Base-by-base conservation (phyloP, 1,284 basidiomycete genomes). In the Inonotus hispidus region DNA sequence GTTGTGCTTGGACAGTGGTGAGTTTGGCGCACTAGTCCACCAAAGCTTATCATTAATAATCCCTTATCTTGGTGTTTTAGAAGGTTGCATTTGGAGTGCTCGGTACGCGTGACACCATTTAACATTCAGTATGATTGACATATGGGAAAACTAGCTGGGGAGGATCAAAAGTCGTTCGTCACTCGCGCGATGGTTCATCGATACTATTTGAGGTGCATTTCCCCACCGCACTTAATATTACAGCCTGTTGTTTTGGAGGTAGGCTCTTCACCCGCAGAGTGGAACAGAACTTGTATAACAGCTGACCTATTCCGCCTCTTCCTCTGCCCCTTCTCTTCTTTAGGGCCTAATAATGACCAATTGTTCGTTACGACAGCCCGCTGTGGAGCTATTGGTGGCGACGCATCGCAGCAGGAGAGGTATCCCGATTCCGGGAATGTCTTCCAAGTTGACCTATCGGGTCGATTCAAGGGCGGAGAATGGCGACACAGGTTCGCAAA, bases 211-310 rank as follows among this genome's bases (percentile, higher is more conserved):
- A 83, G 66, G 74, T 88, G 43, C 53, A 74, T 45, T 82, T 88
- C 65, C 84, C 85, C 32, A 82, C 77, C 16, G 86, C 76, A 3
- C 71, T 82, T 59, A 81, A 84, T 60, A 74, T 88, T 38, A 88
- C 85, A 7, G 78, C 85, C 11, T 88, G 85, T 65, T 84, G 82
- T 65, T 88, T 88, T 69, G 87, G 85, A 71, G 86, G 85, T 83
- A 66, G 68, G 64, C 32, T 46, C 37, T 41, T 49, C 32, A 6
- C 45, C 19, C 13, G 23, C 32, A 32, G 19, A 29, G 13, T n/a
- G 29, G 29, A 35, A 35, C n/a, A 13, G 29, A 52, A n/a, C 14
- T 14, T 13, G 35, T 2, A 52, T 35, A 16, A 13, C 13, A n/a
- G 32, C 50, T 32, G 27, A 32, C 29, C 25, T 37, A 21, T 49